phyloP scores from a whole-genome alignment of 805 yeast genomes.

The Candida manassasensis region DNA sequence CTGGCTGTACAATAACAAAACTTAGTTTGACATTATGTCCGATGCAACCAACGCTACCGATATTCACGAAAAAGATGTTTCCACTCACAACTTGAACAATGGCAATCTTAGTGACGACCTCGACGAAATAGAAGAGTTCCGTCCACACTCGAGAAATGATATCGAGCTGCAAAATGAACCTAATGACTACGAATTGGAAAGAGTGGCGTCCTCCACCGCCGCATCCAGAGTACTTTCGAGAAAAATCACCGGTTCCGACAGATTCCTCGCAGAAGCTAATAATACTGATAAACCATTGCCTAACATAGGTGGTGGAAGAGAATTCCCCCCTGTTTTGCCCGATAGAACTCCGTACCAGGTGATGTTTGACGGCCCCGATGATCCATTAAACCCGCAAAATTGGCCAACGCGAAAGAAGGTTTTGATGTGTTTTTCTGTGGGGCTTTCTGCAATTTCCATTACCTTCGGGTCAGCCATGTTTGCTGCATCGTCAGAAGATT shows the following conservation, averaged over 20 bases:
- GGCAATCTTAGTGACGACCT: no score
- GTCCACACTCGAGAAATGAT: not conserved
- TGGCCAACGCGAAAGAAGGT: slow-evolving; percentile 46
- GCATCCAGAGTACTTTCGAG: slow-evolving; percentile 19
- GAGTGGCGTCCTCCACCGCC: slow-evolving; percentile 19
- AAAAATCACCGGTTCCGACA: slow-evolving; percentile 24
- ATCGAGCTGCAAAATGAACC: not conserved
- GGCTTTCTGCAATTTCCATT: slow-evolving; percentile 34
- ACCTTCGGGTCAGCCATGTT: slow-evolving; percentile 84
- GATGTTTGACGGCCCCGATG: slow-evolving; percentile 71
- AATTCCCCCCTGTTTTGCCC: slow-evolving; percentile 59
- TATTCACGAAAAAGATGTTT: no score
- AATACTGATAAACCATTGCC: slow-evolving; percentile 28
- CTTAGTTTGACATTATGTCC: no score
- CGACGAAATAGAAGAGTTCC: no score
- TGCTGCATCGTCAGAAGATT: slow-evolving; percentile 51
- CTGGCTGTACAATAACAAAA: no score
- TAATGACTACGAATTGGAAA: slow-evolving; percentile 14
- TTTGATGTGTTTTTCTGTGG: slow-evolving; percentile 21
- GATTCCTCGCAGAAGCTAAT: slow-evolving; percentile 23
- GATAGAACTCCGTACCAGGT: slow-evolving; percentile 56
- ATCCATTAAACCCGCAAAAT: slow-evolving; percentile 77
- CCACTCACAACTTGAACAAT: no score
- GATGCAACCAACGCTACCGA: not conserved
- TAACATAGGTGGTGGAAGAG: slow-evolving; percentile 62